phyloP scores from a whole-genome alignment of 768 basidiomycete genomes.

The Pleurotus platypus region DNA sequence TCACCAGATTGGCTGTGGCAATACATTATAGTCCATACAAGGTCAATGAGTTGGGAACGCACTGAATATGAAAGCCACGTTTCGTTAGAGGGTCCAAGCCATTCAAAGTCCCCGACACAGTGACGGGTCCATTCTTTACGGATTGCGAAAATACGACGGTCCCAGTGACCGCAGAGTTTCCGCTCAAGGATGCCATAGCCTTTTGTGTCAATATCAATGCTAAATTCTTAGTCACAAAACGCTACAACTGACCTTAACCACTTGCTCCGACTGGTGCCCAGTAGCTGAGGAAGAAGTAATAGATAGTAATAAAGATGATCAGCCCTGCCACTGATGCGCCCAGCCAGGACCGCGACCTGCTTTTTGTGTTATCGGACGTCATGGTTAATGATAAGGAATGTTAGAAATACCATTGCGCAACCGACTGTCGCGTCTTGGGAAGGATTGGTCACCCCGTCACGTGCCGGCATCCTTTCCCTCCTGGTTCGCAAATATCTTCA shows the following conservation, averaged over 20 bases:
- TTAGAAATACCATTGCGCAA: no score
- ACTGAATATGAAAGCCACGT: slow-evolving; percentile 85
- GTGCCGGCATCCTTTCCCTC: no score
- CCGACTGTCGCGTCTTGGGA: no score
- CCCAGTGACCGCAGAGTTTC: slow-evolving; percentile 58
- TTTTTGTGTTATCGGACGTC: neutral
- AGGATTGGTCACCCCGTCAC: no score
- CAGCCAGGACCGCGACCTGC: neutral
- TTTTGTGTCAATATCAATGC: neutral
- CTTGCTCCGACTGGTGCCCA: neutral
- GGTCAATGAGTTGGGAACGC: slow-evolving; percentile 20
- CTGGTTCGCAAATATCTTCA: no score
- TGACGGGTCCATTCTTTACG: slow-evolving; percentile 45
- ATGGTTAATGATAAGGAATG: neutral
- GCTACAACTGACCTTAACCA: neutral
- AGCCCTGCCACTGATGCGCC: neutral
- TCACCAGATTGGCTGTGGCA: slow-evolving; percentile 48
- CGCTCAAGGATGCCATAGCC: slow-evolving; percentile 18
- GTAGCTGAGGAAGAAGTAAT: neutral
- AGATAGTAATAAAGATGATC: neutral
- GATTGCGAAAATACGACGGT: slow-evolving; percentile 64
- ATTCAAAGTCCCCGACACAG: slow-evolving; percentile 57
- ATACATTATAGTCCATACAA: neutral
- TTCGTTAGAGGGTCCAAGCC: slow-evolving; percentile 54
- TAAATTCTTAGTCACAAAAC: no score